Percentiles rank a stretch among this genome's conserved stretches.
These are phyloP conservation scores for Boletus bicolor DNA, from an alignment of 768 basidiomycete species.

Conservation along the genomic window DNA sequence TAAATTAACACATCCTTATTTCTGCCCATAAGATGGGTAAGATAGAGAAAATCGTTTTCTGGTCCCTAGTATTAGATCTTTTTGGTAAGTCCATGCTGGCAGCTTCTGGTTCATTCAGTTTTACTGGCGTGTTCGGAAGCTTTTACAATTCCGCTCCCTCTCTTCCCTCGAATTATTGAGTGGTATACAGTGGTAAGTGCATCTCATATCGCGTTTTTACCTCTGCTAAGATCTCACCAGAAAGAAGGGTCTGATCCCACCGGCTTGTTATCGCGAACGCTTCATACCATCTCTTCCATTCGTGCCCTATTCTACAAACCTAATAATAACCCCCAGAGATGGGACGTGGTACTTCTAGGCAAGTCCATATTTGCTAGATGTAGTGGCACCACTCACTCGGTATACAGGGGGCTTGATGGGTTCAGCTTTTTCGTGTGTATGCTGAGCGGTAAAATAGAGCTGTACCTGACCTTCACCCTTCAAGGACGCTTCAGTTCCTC, in stretches of 20 bases:
- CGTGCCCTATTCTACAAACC: slow-evolving; percentile 65
- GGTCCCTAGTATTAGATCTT: slow-evolving; percentile 88
- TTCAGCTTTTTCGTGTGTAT: slow-evolving; percentile 82
- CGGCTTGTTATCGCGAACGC: slow-evolving; percentile 71
- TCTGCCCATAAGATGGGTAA: slow-evolving; percentile 44
- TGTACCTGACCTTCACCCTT: slow-evolving; percentile 31
- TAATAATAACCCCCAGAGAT: slow-evolving; percentile 62
- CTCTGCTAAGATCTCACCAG: slow-evolving; percentile 33
- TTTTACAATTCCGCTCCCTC: slow-evolving; percentile 92
- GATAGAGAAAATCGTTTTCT: slow-evolving; percentile 81
- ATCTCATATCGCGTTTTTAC: neutral
- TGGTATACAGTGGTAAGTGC: slow-evolving; percentile 74
- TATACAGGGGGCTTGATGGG: slow-evolving; percentile 81
- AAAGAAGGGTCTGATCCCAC: slow-evolving; percentile 68
- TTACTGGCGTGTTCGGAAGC: slow-evolving; percentile 43
- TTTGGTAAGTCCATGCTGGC: slow-evolving; percentile 44
- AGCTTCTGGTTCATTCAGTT: neutral
- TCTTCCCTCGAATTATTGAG: slow-evolving; percentile 96
- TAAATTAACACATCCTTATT: neutral
- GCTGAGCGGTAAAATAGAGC: slow-evolving; percentile 31
- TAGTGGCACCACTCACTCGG: slow-evolving; percentile 6
- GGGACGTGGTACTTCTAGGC: slow-evolving; percentile 96
- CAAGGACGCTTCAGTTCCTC: slow-evolving; percentile 77
- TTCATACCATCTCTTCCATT: slow-evolving; percentile 61
- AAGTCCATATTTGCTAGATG: slow-evolving; percentile 12